These are phyloP conservation scores for Colletotrichum kahawae DNA, from an alignment of 2,329 filamentous ascomycete genomes.

Conservation along the genomic window DNA sequence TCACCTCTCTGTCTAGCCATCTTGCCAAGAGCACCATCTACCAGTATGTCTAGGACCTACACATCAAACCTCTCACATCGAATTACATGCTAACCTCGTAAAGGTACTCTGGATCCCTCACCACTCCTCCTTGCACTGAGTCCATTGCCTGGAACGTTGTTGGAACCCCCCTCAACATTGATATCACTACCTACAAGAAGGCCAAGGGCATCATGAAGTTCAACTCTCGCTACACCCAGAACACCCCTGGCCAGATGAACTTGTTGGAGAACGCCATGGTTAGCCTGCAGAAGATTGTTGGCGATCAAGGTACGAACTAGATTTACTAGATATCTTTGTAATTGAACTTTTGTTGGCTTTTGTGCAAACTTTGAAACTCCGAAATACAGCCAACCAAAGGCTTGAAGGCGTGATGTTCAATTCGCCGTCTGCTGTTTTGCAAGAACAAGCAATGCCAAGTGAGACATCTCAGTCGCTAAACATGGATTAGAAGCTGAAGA, in stretches of 20 bases:
- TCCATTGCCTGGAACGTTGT: conserved; percentile 59
- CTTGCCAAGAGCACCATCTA: conserved; percentile 44
- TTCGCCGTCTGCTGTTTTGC: background rate
- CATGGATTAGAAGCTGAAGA: background rate
- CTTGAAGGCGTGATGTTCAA: background rate
- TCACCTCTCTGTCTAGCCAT: conserved; percentile 41
- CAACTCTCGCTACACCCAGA: conserved; percentile 61
- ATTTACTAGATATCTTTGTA: background rate
- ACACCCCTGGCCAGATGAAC: conserved; percentile 49
- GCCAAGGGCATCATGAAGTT: conserved; percentile 60
- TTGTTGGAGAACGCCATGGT: conserved; percentile 33
- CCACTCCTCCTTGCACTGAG: conserved; percentile 68
- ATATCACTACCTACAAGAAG: conserved; percentile 53
- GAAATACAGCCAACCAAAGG: background rate
- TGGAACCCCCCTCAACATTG: conserved; percentile 50
- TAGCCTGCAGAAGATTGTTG: conserved; percentile 2
- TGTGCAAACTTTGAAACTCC: background rate
- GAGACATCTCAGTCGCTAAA: conserved; percentile 5
- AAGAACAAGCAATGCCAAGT: background rate
- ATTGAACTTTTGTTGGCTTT: background rate
- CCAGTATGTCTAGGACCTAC: conserved; percentile 31
- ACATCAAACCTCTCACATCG: too few relatives aligned
- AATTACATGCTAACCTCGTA: background rate
- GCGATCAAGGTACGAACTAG: conserved; percentile 6
- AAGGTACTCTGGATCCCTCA: conserved; percentile 64